These are phyloP conservation scores for Aspergillus uvarum DNA, from an alignment of 2,329 filamentous ascomycete genomes.

Conservation along the genomic window DNA sequence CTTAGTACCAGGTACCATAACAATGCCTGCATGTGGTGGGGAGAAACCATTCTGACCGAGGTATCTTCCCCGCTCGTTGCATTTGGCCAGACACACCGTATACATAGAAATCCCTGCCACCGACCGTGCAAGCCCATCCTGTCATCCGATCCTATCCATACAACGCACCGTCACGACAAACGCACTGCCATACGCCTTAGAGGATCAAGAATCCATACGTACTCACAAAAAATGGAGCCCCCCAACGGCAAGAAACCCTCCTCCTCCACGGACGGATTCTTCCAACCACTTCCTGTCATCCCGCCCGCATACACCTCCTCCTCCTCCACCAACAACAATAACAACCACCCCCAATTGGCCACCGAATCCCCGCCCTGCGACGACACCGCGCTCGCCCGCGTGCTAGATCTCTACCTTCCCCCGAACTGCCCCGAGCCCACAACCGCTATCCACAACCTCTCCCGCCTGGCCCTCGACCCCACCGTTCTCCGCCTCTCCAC, in stretches of 20 bases:
- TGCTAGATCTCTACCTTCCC: neutral
- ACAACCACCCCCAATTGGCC: neutral
- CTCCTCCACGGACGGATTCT: neutral
- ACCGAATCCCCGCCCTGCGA: neutral
- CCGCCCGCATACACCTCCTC: neutral
- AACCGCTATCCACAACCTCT: neutral
- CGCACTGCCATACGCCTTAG: no score
- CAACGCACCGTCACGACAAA: no score
- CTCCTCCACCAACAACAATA: neutral
- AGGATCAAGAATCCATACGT: no score
- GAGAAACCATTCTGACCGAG: no score
- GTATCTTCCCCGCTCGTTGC: no score
- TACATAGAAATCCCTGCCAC: no score
- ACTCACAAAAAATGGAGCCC: no score
- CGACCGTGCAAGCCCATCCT: no score
- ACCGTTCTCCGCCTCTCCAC: neutral
- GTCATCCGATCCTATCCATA: no score
- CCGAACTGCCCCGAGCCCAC: neutral
- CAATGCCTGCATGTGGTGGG: no score
- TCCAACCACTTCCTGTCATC: neutral
- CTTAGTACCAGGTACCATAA: no score
- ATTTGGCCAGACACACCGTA: no score
- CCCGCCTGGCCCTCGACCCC: neutral
- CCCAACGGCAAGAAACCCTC: neutral
- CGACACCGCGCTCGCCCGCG: neutral